These are phyloP conservation scores for Cenchrus fungigraminus DNA, from an alignment of 176 grass and related monocot genomes.

Conservation along the genomic window DNA sequence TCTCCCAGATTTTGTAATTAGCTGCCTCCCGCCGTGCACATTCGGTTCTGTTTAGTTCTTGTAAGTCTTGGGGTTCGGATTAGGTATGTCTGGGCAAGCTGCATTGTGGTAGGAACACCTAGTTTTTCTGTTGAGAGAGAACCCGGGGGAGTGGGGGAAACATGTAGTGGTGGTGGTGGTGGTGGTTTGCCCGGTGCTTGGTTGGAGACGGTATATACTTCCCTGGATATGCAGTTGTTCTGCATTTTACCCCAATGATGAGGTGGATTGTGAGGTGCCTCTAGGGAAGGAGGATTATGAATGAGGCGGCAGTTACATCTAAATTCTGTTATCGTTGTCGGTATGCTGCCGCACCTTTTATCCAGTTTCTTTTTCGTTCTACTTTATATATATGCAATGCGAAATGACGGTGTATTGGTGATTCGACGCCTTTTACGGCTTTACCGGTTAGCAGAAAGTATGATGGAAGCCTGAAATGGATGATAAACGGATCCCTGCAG, in stretches of 20 bases:
- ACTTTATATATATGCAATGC: neutral
- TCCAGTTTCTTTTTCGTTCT: neutral
- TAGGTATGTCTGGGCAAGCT: conserved; percentile 55
- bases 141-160: neutral
- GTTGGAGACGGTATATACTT: conserved; percentile 59
- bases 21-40: conserved; percentile 55
- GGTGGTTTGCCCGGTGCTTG: conserved; percentile 47
- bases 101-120: conserved; percentile 54
- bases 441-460: neutral
- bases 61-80: conserved; percentile 33
- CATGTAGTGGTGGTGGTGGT: conserved; percentile 41
- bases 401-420: neutral
- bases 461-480: neutral
- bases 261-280: conserved; percentile 57
- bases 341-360: neutral
- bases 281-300: conserved; percentile 62
- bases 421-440: neutral
- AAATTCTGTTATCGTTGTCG: conserved; percentile 36
- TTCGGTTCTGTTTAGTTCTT: conserved; percentile 61
- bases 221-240: conserved; percentile 56
- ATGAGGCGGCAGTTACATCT: conserved; percentile 51
- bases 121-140: conserved; percentile 58
- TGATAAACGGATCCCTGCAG: neutral
- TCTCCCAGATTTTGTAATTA: conserved; percentile 56
- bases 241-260: conserved; percentile 59